Base-by-base conservation (phyloP, 2,329 filamentous ascomycete genomes). In the Juglanconis juglandina region DNA sequence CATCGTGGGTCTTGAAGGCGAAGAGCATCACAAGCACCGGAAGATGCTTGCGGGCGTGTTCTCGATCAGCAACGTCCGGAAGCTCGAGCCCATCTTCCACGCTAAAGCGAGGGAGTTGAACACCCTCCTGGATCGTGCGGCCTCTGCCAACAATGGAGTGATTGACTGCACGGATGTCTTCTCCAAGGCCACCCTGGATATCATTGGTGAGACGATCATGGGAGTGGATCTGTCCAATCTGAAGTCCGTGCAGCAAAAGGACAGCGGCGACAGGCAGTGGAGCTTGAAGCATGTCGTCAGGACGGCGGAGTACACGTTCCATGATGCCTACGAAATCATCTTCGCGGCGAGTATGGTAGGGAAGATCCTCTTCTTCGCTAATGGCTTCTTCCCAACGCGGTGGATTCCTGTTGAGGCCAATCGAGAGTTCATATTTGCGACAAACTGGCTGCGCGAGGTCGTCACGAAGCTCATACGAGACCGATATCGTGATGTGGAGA, bases 371-470 rank as follows among this genome's bases (percentile, higher is more conserved):
- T 67, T 64, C 41, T 68, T 72, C 24, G 60, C 75, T 13, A 72
- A 76, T 39, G 61, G 58, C 3, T 11, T 63, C 7, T 5, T 66
- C 3, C 65, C 65, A 0, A 39, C 65, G 35, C 60, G 63, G 0
- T 72, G 75, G 67, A 63, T 78, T 3, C 77, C 77, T 0, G 42
- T 79, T 0, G 58, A 73, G 48, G 73, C 74, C 1, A 80, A 80
- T 59, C 68, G 65, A 5, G 65, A 60, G 3, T 79, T 77, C 61
- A 61, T 76, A n/a, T 56, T 56, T 2, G 73, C 74, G 2, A 72
- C 70, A 17, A 53, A 61, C 2, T 67, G 71, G 51, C 68, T 79
- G 10, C 68, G 71, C n/a, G 59, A 63, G 35, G 73, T 76, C 55
- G 63, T 78, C 3, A 66, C 68, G 2, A 65, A 71, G 3, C 67